phyloP scores from a whole-genome alignment of 495 filamentous ascomycete species.

The Aspergillus sclerotiicarbonarius region DNA sequence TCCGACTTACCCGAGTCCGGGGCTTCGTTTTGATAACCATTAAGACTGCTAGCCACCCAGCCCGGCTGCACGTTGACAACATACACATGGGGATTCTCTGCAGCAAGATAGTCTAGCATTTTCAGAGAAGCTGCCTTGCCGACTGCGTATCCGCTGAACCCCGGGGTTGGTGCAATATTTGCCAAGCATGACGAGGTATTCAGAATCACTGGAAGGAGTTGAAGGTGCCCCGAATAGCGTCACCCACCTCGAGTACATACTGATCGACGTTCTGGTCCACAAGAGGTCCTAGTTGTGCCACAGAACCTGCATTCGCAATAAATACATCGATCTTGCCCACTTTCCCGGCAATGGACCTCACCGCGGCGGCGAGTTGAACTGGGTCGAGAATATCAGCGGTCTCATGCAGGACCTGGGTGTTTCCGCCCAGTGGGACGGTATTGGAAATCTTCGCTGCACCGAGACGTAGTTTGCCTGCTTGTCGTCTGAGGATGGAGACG shows the following conservation, averaged over 20 bases:
- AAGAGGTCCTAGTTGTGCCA: no score
- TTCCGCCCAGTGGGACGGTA: no score
- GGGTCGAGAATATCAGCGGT: slow-evolving; percentile 42
- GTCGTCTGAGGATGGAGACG: slow-evolving; percentile 37
- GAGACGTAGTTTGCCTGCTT: slow-evolving; percentile 29
- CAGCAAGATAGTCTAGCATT: slow-evolving; percentile 37
- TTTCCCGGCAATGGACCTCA: slow-evolving; percentile 20
- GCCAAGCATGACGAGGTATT: slow-evolving; percentile 28
- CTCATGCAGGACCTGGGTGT: slow-evolving; percentile 25
- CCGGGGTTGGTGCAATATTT: slow-evolving; percentile 33
- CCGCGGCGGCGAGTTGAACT: slow-evolving; percentile 36
- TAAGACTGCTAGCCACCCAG: slow-evolving; percentile 42
- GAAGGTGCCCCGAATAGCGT: slow-evolving; percentile 14
- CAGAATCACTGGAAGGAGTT: slow-evolving; percentile 23
- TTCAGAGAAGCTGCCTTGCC: slow-evolving; percentile 41
- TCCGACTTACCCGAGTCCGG: no score
- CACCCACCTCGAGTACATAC: slow-evolving; percentile 25
- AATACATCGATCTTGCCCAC: slow-evolving; percentile 29
- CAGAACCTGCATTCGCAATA: slow-evolving; percentile 23
- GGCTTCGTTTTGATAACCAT: slow-evolving; percentile 1
- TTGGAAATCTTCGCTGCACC: slow-evolving; percentile 19
- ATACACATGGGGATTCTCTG: slow-evolving; percentile 34
- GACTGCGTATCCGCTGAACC: slow-evolving; percentile 34
- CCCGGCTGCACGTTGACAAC: slow-evolving; percentile 51
- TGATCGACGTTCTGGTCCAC: no score